phyloP scores from a whole-genome alignment of 768 basidiomycete genomes.

The Hericium alpestre region DNA sequence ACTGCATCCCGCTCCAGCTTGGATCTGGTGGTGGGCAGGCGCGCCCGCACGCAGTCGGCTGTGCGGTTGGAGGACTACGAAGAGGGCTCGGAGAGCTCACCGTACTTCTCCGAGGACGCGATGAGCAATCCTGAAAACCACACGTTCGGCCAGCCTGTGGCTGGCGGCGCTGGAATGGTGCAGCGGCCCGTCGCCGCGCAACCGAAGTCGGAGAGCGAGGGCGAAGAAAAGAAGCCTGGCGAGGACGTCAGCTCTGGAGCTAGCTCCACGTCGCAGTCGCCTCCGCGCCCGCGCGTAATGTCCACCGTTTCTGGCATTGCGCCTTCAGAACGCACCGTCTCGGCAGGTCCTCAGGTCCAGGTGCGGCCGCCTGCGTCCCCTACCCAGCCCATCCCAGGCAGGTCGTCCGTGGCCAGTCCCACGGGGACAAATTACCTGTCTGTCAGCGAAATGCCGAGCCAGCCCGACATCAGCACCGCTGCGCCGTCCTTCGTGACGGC shows the following conservation, averaged over 20 bases:
- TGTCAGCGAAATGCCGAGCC: slow-evolving; percentile 24
- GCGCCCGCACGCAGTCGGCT: slow-evolving; percentile 55
- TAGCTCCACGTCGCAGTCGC: slow-evolving; percentile 2
- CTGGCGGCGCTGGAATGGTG: slow-evolving; percentile 26
- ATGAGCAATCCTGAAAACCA: slow-evolving; percentile 53
- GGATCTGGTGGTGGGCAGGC: slow-evolving; percentile 37
- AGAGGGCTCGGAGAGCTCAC: slow-evolving; percentile 32
- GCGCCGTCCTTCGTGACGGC: slow-evolving; percentile 60
- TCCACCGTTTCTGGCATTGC: slow-evolving; percentile 13
- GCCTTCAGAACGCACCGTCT: slow-evolving; percentile 6
- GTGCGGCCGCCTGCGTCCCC: slow-evolving; percentile 6
- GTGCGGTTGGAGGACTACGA: slow-evolving; percentile 41
- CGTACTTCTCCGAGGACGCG: slow-evolving; percentile 30
- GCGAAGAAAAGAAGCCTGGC: slow-evolving; percentile 11
- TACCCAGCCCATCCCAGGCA: slow-evolving; percentile 4
- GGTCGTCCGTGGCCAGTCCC: slow-evolving; percentile 17
- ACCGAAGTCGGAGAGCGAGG: slow-evolving; percentile 2
- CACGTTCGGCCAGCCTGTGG: slow-evolving; percentile 58
- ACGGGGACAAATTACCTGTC: slow-evolving; percentile 5
- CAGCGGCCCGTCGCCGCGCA: slow-evolving; percentile 13
- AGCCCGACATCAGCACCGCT: slow-evolving; percentile 59
- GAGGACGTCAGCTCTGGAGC: slow-evolving; percentile 7
- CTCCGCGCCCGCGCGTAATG: slow-evolving; percentile 11
- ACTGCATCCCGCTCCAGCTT: slow-evolving; percentile 53
- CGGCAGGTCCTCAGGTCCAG: background rate